Evolutionary conservation across 176 grass and related monocot species (phyloP).

Genomic region (Raddia guianensis): DNA sequence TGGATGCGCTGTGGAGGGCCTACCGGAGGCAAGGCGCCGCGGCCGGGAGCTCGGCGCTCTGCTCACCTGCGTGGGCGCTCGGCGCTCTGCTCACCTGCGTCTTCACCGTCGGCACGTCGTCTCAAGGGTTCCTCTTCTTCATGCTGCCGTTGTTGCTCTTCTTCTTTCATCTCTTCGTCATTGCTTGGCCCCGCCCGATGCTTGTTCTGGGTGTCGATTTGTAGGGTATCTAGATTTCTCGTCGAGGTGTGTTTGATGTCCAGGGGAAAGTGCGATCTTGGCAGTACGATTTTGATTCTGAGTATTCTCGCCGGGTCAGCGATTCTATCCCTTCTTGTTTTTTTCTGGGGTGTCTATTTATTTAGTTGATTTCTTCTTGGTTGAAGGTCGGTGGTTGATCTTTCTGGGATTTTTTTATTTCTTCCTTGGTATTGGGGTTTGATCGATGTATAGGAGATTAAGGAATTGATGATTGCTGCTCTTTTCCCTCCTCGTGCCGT

Average conservation of each 20-base stretch:
- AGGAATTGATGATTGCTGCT: background rate
- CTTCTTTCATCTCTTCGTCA: background rate
- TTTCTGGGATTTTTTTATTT: background rate
- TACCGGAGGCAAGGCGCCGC: conserved; percentile 30
- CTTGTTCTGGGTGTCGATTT: background rate
- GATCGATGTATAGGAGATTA: background rate
- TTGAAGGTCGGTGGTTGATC: conserved; percentile 16
- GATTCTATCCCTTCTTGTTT: conserved; percentile 1
- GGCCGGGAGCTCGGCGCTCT: conserved; percentile 9
- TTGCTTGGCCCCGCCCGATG: background rate
- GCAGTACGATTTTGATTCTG: background rate
- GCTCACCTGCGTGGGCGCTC: conserved; percentile 53
- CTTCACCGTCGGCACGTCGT: conserved; percentile 67
- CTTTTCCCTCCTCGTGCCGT: background rate
- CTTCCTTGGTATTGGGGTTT: background rate
- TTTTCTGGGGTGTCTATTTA: background rate
- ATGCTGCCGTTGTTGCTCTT: no score
- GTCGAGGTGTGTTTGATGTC: background rate
- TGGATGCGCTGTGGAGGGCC: conserved; percentile 30
- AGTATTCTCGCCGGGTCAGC: background rate
- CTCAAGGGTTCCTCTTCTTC: background rate
- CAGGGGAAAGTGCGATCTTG: background rate
- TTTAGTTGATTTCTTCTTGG: background rate
- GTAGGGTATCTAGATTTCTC: background rate
- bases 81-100: conserved; percentile 64